Base-by-base conservation (phyloP, 1,284 basidiomycete genomes). In the Rugosomyces carneus region DNA sequence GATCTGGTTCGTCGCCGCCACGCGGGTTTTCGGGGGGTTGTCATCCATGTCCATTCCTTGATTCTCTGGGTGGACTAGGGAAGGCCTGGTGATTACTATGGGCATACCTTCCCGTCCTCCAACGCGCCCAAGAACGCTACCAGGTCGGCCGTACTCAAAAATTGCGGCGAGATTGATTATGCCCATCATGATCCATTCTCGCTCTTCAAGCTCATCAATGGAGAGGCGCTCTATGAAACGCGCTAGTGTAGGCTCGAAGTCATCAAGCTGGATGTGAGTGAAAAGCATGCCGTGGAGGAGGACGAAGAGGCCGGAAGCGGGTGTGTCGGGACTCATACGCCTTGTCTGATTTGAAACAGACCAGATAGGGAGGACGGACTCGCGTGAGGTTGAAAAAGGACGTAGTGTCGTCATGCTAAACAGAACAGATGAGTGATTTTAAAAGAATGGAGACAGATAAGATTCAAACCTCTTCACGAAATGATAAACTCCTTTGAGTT, bases 101-200 rank as follows among this genome's bases (percentile, higher is more conserved):
- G 68, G 68, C 11, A 73, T 58, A n/a, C 74, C 71, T 49, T 77
- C 81, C 45, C 51, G 55, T 18, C 52, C 51, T 1, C 48, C 44
- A 7, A 52, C 45, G 5, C 55, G 52, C 13, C 80, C 75, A 26
- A 97, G 68, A 1, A 91, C 64, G 2, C 89, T 83, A 9, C 73
- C 76, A 1, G 82, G 74, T n/a, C 81, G 73, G 21, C 94, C 93
- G 57, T 94, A 97, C 66, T 98, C 93, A 54, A 97, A 71, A 10
- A 96, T 63, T 0, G 88, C 78, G 3, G 81, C 76, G 15, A 97
- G 74, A 62, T 95, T 96, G 58, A 90, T 73, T 27, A 85, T 71
- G 0, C 80, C 93, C 88, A 98, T 94, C 84, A 95, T 92, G 56
- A 91, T 87, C 95, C 95, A 99, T 51, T 92, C 89, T 18, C 86